Conservation (phyloP, 139 green algal genomes). For the Axilococcus clingmanii region DNA sequence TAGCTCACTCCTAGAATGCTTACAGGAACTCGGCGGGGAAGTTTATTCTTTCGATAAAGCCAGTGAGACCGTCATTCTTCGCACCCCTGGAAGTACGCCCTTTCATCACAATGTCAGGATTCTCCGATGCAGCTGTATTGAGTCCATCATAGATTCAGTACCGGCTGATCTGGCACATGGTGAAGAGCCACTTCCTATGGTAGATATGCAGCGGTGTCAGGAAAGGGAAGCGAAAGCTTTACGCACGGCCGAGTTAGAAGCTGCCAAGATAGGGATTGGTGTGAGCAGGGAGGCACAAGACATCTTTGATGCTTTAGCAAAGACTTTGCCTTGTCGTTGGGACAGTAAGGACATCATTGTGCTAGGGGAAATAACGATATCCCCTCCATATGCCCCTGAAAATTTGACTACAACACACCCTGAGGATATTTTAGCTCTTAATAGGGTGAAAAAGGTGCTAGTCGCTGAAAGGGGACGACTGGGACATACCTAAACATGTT, state of each 20-base stretch:
- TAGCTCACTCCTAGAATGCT: too few relatives aligned
- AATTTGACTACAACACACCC: not conserved
- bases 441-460: conserved; percentile 61
- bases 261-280: conserved; percentile 56
- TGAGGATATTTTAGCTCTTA: conserved; percentile 18
- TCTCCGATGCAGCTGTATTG: conserved; percentile 9
- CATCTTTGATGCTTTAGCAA: conserved; percentile 74
- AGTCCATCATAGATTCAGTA: not conserved
- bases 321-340: conserved; percentile 75
- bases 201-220: conserved; percentile 46
- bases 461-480: too few relatives aligned
- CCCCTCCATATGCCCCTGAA: conserved; percentile 9
- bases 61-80: conserved; percentile 16
- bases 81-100: conserved; percentile 20
- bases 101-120: conserved; percentile 33
- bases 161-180: not conserved
- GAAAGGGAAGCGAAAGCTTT: conserved; percentile 54
- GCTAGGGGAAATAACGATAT: conserved; percentile 51
- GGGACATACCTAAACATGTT: too few relatives aligned
- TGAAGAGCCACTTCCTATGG: conserved; percentile 30
- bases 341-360: conserved; percentile 58
- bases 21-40: too few relatives aligned
- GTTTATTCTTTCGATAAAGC: too few relatives aligned
- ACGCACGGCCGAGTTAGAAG: conserved; percentile 54
- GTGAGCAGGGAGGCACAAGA: conserved; percentile 52